Percentiles rank a stretch among this genome's conserved stretches.
Evolutionary conservation across 495 filamentous ascomycete genomes (phyloP).

Genomic region (Neurospora tetrasperma): DNA sequence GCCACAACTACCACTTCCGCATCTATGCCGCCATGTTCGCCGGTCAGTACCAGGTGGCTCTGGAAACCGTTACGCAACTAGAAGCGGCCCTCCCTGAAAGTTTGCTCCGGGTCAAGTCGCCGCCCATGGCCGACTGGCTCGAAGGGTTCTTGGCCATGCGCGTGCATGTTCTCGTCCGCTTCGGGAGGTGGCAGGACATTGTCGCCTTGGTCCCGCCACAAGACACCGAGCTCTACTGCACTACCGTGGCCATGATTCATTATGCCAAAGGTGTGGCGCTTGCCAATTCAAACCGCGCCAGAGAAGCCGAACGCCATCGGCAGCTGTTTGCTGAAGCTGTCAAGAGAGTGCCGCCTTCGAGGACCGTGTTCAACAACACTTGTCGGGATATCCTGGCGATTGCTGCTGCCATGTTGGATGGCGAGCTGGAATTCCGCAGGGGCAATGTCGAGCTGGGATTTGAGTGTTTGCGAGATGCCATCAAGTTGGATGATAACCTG

Average conservation of each 20-base stretch:
- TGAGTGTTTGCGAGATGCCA: conserved; percentile 39
- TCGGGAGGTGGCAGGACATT: conserved; percentile 54
- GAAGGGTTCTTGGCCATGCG: conserved; percentile 54
- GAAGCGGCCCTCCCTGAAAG: conserved; percentile 47
- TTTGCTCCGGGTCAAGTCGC: conserved; percentile 49
- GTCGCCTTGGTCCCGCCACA: conserved; percentile 36
- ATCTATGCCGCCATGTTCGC: conserved; percentile 67
- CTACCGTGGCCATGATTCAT: conserved; percentile 52
- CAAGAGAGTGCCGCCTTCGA: conserved; percentile 36
- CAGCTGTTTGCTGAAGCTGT: conserved; percentile 35
- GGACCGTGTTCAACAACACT: conserved; percentile 57
- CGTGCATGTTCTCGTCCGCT: conserved; percentile 55
- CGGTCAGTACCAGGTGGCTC: conserved; percentile 43
- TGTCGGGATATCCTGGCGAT: conserved; percentile 49
- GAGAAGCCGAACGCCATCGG: conserved; percentile 37
- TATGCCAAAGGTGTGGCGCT: conserved; percentile 56
- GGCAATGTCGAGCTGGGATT: conserved; percentile 48
- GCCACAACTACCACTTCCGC: conserved; percentile 56
- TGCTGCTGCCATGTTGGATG: conserved; percentile 53
- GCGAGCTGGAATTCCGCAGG: conserved; percentile 56
- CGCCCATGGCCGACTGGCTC: conserved; percentile 65
- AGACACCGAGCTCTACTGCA: conserved; percentile 47
- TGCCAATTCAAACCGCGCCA: conserved; percentile 41
- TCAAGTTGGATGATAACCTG: conserved; percentile 44
- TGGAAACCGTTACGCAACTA: conserved; percentile 43